Base-by-base conservation (phyloP, 306 rosid genomes). In the Trifolium pratense region DNA sequence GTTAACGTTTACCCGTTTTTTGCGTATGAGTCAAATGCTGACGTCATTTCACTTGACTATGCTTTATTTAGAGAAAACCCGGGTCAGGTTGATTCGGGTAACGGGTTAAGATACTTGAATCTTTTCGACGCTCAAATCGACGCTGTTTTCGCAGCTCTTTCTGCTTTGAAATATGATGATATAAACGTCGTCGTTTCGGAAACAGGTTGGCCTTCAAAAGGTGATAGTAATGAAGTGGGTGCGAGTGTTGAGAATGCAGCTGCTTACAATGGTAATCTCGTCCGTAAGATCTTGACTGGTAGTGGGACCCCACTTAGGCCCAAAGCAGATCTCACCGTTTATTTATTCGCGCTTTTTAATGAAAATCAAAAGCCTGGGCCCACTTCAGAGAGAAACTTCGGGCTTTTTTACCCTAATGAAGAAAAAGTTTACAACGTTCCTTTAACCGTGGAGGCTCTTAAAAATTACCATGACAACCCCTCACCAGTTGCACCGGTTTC, bases 91-190 rank as follows among this genome's bases (percentile, higher is more conserved):
- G 99, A 95, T 79, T 51, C 97, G 61, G 99, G 97, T 18, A 91
- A 87, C 75, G 91, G 92, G 56, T 83, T 91, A 48, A 73, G 93
- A 0, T 94, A 94, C 52, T 86, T 70, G 34, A 95, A 76, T 81
- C 83, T 95, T 18, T 90, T 95, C 60, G 99, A 95, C 74, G 99
- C 99, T 0, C 99, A 95, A 81, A 87, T 95, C 71, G 99, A 95
- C 79, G 99, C 99, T 76, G 97, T 95, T 67, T 95, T 90, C 5
- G 86, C 99, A 0, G 97, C 99, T 0, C 73, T 95, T n/a, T 39
- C 79, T 2, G 89, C 90, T 4, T 17, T 95, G 9, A 90, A 91
- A 63, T 95, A 83, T 81, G 65, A 91, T 75, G 97, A 95, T 63
- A 80, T 95, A 0, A 67, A 57, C 6, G 15, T 95, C 13, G 97